These are phyloP conservation scores for Apiospora saccharicola DNA, from an alignment of 2,329 filamentous ascomycete genomes.

Conservation along the genomic window DNA sequence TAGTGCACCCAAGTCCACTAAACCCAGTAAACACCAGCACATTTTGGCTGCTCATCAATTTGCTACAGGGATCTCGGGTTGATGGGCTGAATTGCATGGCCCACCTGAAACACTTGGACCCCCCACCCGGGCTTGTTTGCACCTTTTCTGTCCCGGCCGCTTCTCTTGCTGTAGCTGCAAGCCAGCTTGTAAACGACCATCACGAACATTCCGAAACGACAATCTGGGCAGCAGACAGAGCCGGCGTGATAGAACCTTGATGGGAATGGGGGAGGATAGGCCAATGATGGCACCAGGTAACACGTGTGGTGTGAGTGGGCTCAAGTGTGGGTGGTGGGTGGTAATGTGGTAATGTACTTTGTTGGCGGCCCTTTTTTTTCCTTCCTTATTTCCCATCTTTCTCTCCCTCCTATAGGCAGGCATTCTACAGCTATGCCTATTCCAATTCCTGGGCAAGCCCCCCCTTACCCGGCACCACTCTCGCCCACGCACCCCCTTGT, in stretches of 20 bases:
- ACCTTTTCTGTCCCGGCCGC: constrained; percentile 4
- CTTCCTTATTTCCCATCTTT: constrained; percentile 15
- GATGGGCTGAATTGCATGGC: constrained; percentile 16
- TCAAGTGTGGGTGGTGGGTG: not conserved
- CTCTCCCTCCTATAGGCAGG: not conserved
- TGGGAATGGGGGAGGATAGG: not conserved
- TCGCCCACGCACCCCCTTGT: constrained; percentile 21
- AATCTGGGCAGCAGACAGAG: not conserved
- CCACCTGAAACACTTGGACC: constrained; percentile 26
- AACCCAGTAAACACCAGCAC: constrained; percentile 11
- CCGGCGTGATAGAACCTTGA: constrained; percentile 11
- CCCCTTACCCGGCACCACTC: constrained; percentile 15
- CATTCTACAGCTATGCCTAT: constrained; percentile 11
- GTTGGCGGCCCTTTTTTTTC: constrained; percentile 18
- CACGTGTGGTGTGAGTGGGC: constrained; percentile 20
- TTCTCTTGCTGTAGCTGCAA: not conserved
- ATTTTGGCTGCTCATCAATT: constrained; percentile 16
- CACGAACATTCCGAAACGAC: not conserved
- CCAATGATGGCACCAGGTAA: constrained; percentile 2
- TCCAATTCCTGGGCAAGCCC: constrained; percentile 1
- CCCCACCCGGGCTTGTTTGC: constrained; percentile 15
- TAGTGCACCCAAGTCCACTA: constrained; percentile 4
- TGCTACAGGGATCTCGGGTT: constrained; percentile 15
- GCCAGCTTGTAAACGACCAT: not conserved
- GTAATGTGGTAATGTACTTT: constrained; percentile 12